Conservation (phyloP, 345 rosid genomes). For the Excoecaria agallocha region DNA sequence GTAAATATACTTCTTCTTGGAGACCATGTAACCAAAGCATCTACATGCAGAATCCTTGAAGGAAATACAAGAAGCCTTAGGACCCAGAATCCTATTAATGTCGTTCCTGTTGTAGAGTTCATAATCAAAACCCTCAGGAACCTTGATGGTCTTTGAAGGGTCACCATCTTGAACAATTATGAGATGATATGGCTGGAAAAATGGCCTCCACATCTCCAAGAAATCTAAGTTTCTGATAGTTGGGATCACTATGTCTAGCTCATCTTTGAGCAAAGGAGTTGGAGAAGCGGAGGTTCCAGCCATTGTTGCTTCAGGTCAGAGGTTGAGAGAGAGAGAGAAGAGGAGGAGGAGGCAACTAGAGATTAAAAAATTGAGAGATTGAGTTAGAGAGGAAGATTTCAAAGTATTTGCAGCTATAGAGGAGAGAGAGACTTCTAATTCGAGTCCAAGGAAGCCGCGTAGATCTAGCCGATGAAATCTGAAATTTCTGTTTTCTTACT, state of each 20-base stretch:
- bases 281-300: conserved; percentile 29
- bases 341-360: background rate
- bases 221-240: conserved; percentile 76
- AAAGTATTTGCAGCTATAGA: no score
- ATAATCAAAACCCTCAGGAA: conserved; percentile 77
- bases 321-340: background rate
- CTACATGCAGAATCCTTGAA: conserved; percentile 72
- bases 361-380: background rate
- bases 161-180: conserved; percentile 91
- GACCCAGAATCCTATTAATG: conserved; percentile 72
- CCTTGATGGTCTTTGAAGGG: conserved; percentile 57
- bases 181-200: conserved; percentile 67
- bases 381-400: background rate
- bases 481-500: no score
- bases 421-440: no score
- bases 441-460: no score
- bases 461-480: no score
- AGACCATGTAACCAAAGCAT: conserved; percentile 77
- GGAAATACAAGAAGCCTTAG: conserved; percentile 75
- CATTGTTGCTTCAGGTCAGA: conserved; percentile 16
- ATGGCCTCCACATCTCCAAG: conserved; percentile 83
- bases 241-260: conserved; percentile 81
- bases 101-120: conserved; percentile 82
- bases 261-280: conserved; percentile 56
- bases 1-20: conserved; percentile 80